phyloP scores from a whole-genome alignment of 2,329 filamentous ascomycete species.

The Microdochium bolleyi region DNA sequence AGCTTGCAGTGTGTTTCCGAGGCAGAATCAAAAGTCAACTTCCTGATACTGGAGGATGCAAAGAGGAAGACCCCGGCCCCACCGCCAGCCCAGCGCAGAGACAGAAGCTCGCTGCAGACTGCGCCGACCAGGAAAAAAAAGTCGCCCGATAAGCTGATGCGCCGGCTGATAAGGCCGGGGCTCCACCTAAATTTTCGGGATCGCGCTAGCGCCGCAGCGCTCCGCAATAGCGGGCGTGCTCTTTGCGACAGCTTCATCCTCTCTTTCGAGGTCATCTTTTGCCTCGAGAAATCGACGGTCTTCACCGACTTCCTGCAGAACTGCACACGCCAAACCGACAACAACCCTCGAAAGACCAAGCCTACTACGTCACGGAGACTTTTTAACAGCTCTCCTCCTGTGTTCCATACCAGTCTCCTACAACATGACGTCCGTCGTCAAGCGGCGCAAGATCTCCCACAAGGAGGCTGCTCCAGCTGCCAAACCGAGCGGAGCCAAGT shows the following conservation, averaged over 20 bases:
- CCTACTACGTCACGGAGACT: not conserved
- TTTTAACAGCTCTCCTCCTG: not conserved
- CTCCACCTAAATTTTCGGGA: not conserved
- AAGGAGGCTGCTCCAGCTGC: not conserved
- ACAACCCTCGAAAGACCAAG: not conserved
- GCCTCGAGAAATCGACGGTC: not conserved
- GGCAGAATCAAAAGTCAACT: not conserved
- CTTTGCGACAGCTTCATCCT: not conserved
- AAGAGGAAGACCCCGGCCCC: not conserved
- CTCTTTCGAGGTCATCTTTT: not conserved
- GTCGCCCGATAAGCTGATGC: slow-evolving; percentile 1
- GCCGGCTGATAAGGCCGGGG: not conserved
- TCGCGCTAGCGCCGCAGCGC: not conserved
- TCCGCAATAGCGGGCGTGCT: not conserved
- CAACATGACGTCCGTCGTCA: not conserved
- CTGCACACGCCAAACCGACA: not conserved
- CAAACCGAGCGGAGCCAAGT: not conserved
- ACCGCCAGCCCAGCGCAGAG: not conserved
- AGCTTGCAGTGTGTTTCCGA: not conserved
- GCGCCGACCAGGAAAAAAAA: slow-evolving; percentile 1
- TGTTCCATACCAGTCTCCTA: not conserved
- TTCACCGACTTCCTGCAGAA: not conserved
- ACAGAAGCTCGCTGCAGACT: not conserved
- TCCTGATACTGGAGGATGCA: not conserved
- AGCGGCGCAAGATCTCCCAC: not conserved